phyloP scores from a whole-genome alignment of 768 basidiomycete genomes.

The Hygrophorus pudorinus region DNA sequence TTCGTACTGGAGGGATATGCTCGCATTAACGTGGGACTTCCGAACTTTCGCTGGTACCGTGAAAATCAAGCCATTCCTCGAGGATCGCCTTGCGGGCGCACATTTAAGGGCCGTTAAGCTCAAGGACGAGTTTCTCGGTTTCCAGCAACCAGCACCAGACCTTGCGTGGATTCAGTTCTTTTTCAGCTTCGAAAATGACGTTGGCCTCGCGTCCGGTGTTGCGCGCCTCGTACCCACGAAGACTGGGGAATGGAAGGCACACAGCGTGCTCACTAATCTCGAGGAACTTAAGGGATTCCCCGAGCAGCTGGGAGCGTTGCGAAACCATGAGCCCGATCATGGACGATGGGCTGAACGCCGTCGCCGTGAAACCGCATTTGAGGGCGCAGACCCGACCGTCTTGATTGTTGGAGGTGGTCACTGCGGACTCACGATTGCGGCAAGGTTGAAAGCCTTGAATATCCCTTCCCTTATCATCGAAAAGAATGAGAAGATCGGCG shows the following conservation, averaged over 20 bases:
- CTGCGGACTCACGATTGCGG: constrained; percentile 54
- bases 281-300: constrained; percentile 43
- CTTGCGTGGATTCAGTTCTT: constrained; percentile 46
- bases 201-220: constrained; percentile 43
- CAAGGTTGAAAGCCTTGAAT: constrained; percentile 52
- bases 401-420: constrained; percentile 60
- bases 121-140: constrained; percentile 18
- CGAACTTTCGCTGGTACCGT: constrained; percentile 31
- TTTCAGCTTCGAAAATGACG: constrained; percentile 46
- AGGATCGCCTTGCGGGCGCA: constrained; percentile 22
- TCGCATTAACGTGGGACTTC: constrained; percentile 45
- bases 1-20: constrained; percentile 41
- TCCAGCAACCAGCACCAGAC: constrained; percentile 38
- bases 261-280: constrained; percentile 49
- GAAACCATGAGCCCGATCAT: constrained; percentile 34
- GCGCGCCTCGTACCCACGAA: constrained; percentile 40
- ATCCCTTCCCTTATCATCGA: constrained; percentile 51
- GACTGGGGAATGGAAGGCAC: constrained; percentile 45
- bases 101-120: constrained; percentile 22
- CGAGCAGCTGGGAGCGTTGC: constrained; percentile 36
- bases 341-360: constrained; percentile 46
- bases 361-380: constrained; percentile 32
- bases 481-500: constrained; percentile 41
- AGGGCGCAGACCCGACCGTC: constrained; percentile 44
- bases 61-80: constrained; percentile 29